Evolutionary conservation across 768 basidiomycete species (phyloP), one percentile per base, ranked within the genome.

Genomic region (Lentinula lateritia): DNA sequence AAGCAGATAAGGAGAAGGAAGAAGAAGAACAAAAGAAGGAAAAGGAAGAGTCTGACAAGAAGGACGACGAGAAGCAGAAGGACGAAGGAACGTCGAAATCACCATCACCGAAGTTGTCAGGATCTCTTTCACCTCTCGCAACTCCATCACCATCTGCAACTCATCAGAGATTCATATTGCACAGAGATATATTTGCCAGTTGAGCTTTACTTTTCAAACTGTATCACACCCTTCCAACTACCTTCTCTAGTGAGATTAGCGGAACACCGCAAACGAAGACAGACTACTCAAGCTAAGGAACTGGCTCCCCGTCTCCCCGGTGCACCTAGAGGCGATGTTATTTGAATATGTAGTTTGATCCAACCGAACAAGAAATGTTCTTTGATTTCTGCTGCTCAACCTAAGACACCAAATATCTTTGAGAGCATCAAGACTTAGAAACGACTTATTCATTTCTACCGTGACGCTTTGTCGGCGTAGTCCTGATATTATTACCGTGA

Each of bases 121-220:
- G 46, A 20, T 12, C 43, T 13, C 63, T 73, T 46, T 46, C 78
- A 2, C 63, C 78, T 28, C 63, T 79, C 36, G 65, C 75, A 13
- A 60, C 74, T 16, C 62, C 73, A 53, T 70, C 76, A 28, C 76
- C 84, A 12, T 73, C 79, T 28, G 55, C 55, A 28, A 43, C 20
- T 12, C 94, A 95, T 75, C 81, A 88, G 68, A 83, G 86, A 64
- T 97, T 88, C 69, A 76, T 80, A 8, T 78, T 97, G n/a, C 93
- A 96, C 74, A 83, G 93, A 43, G 84, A 90, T 63, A 85, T 91
- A 63, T 97, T 91, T 70, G 77, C 79, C 18, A 79, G 81, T 83
- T 34, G 68, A 74, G 74, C 71, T 42, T 56, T 35, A 36, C 42
- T 32, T 34, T 23, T 10, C 38, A 23, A 5, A 42, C 32, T 48